phyloP scores from a whole-genome alignment of 2,329 filamentous ascomycete species.

The Sclerotinia spermophila region DNA sequence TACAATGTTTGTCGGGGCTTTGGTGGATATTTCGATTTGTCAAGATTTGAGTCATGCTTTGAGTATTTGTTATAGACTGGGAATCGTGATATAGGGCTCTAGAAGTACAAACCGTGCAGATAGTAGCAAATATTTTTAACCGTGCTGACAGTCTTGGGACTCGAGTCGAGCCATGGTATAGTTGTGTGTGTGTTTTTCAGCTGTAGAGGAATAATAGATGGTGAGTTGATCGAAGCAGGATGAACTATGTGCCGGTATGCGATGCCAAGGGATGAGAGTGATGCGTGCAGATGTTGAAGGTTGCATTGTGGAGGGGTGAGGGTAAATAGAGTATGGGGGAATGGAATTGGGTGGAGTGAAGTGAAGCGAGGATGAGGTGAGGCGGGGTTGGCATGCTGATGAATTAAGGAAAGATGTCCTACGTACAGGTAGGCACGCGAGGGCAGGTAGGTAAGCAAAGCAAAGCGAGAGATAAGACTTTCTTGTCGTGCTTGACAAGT shows the following conservation, averaged over 20 bases:
- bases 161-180: not conserved
- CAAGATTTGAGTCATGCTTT: not conserved
- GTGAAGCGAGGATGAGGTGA: not conserved
- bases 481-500: not conserved
- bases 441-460: not conserved
- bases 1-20: not conserved
- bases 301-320: not conserved
- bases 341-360: not conserved
- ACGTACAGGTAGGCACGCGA: not conserved
- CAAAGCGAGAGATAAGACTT: constrained; percentile 15
- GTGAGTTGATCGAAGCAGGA: not conserved
- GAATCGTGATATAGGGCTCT: not conserved
- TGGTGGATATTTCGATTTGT: not conserved
- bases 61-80: not conserved
- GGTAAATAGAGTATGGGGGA: not conserved
- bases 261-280: constrained; percentile 1
- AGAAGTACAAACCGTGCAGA: not conserved
- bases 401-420: not conserved
- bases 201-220: not conserved
- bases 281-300: not conserved
- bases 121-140: no score
- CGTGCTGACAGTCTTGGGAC: constrained; percentile 9
- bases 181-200: not conserved
- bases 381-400: not conserved
- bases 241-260: not conserved